Percentiles rank a stretch among this genome's conserved stretches.
Evolutionary conservation across 148 eudicot species (phyloP).

Genomic region (Diospyros kaki): DNA sequence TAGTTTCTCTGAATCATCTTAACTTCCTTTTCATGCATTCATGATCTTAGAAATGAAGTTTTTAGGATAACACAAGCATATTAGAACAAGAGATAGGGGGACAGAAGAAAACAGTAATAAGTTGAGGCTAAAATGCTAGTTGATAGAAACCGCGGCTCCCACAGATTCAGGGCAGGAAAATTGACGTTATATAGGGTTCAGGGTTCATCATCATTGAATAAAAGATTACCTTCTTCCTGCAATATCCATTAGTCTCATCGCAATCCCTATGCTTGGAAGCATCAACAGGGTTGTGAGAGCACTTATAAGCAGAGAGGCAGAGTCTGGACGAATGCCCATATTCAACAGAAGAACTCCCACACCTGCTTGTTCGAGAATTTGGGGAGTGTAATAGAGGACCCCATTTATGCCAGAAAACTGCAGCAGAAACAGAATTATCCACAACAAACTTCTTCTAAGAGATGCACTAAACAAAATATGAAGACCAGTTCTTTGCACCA

Average conservation of each 20-base stretch:
- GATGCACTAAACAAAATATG: neutral
- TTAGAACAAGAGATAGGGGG: neutral
- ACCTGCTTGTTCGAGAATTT: constrained; percentile 83
- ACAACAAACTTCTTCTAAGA: neutral
- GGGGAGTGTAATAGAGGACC: constrained; percentile 85
- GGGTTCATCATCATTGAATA: neutral
- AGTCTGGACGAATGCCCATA: constrained; percentile 62
- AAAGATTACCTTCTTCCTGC: constrained; percentile 75
- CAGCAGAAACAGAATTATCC: neutral
- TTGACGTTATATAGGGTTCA: neutral
- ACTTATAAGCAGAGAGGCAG: constrained; percentile 75
- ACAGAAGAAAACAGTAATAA: no score
- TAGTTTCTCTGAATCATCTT: neutral
- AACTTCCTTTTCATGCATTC: neutral
- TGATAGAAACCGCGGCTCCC: neutral
- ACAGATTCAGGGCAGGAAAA: neutral
- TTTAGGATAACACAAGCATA: neutral
- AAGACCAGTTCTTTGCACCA: neutral
- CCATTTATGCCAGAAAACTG: constrained; percentile 93
- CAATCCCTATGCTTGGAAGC: constrained; percentile 82
- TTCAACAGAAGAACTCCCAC: constrained; percentile 70
- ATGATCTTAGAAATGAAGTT: neutral
- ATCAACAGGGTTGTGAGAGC: constrained; percentile 68
- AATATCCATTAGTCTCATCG: constrained; percentile 78
- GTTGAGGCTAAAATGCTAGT: neutral